phyloP scores from a whole-genome alignment of 2,329 filamentous ascomycete species.

The Pseudogymnoascus sp. region DNA sequence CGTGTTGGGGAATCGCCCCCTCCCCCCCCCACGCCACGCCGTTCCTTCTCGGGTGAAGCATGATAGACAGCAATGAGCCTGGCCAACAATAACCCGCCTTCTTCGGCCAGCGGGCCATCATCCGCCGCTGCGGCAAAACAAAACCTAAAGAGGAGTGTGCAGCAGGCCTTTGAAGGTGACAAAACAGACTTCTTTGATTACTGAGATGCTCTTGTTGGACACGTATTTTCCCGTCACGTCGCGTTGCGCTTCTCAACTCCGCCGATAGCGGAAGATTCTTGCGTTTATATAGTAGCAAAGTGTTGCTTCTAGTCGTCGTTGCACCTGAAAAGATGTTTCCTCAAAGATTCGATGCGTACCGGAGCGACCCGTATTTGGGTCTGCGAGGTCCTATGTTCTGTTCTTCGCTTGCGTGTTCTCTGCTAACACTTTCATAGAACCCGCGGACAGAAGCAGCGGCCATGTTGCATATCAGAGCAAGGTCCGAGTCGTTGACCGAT shows the following conservation, averaged over 20 bases:
- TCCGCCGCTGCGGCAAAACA: slow-evolving; percentile 30
- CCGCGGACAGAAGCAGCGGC: slow-evolving; percentile 40
- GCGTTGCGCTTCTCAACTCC: background rate
- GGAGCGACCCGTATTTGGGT: slow-evolving; percentile 12
- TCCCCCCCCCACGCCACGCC: background rate
- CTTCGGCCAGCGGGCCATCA: slow-evolving; percentile 24
- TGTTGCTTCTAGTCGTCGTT: slow-evolving; percentile 8
- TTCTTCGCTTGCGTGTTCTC: slow-evolving; percentile 18
- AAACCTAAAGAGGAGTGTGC: slow-evolving; percentile 48
- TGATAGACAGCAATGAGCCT: slow-evolving; percentile 11
- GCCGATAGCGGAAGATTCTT: background rate
- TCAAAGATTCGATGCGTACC: slow-evolving; percentile 20
- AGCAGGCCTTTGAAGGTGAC: slow-evolving; percentile 52
- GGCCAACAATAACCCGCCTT: slow-evolving; percentile 26
- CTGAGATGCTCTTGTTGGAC: slow-evolving; percentile 16
- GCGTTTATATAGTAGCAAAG: slow-evolving; percentile 10
- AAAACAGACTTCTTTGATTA: slow-evolving; percentile 9
- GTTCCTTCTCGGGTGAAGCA: background rate
- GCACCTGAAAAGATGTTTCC: slow-evolving; percentile 22
- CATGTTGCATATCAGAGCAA: slow-evolving; percentile 58
- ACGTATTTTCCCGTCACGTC: slow-evolving; percentile 1
- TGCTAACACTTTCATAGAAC: slow-evolving; percentile 40
- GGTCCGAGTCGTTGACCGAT: slow-evolving; percentile 82
- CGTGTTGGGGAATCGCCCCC: background rate
- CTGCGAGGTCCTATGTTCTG: slow-evolving; percentile 22